Conservation (phyloP, 1,284 basidiomycete genomes). For the Ustilago tritici region DNA sequence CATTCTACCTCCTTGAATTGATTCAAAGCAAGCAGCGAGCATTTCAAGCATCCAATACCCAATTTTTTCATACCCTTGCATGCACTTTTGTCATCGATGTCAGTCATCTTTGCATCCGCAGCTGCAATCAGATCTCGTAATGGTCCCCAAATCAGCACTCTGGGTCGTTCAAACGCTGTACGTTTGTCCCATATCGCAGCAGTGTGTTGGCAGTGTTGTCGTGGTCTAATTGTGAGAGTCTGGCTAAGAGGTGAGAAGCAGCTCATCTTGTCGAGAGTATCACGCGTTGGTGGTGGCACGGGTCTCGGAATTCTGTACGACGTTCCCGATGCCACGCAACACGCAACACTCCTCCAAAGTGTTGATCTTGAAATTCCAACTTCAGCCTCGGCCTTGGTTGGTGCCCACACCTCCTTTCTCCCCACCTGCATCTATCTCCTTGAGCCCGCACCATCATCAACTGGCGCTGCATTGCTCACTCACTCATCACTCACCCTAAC, state of each 20-base stretch:
- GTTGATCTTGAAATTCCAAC: slow-evolving; percentile 22
- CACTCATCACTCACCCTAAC: not conserved
- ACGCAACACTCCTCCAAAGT: slow-evolving; percentile 3
- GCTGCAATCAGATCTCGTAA: not conserved
- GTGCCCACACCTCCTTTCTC: not conserved
- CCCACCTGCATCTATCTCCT: not conserved
- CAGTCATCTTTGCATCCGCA: not conserved
- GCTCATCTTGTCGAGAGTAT: not conserved
- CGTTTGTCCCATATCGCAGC: not conserved
- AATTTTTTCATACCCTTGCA: not conserved
- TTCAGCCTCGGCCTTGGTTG: slow-evolving; percentile 11
- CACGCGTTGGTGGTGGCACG: not conserved
- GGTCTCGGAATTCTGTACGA: not conserved
- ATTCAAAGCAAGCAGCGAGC: not conserved
- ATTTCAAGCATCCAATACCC: slow-evolving; percentile 1
- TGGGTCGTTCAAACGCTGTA: not conserved
- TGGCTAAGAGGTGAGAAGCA: not conserved
- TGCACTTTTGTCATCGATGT: not conserved
- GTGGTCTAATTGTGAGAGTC: not conserved
- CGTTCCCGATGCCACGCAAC: slow-evolving; percentile 11
- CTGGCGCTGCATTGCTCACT: not conserved
- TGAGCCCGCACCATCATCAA: slow-evolving; percentile 1
- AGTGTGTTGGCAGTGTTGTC: not conserved
- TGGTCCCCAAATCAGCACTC: not conserved
- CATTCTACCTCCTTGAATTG: not conserved